phyloP scores from a whole-genome alignment of 2,329 filamentous ascomycete genomes.

The Epichloe coenophiala region DNA sequence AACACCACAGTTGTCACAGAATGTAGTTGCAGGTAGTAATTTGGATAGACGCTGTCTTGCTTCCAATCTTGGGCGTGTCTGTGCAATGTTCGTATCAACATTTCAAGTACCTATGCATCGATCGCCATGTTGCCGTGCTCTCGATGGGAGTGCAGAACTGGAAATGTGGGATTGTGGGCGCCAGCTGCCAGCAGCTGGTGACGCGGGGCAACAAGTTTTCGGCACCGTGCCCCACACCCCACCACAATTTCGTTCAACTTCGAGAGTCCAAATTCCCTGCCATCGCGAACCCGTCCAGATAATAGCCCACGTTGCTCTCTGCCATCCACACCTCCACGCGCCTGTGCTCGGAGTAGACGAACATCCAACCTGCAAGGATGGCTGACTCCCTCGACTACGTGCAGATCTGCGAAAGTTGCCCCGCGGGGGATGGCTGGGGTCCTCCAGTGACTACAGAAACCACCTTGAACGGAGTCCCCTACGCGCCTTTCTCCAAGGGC shows the following conservation, averaged over 20 bases:
- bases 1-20: not conserved
- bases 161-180: conserved; percentile 4
- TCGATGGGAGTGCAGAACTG: not conserved
- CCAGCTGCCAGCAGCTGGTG: conserved; percentile 1
- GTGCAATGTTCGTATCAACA: not conserved
- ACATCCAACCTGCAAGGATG: conserved; percentile 20
- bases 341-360: not conserved
- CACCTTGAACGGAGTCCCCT: conserved; percentile 86
- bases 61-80: too few relatives aligned
- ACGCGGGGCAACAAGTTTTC: conserved; percentile 18
- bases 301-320: not conserved
- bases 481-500: conserved; percentile 95
- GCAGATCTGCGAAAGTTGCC: conserved; percentile 58
- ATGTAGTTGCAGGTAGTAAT: not conserved
- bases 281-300: conserved; percentile 10
- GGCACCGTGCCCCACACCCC: conserved; percentile 22
- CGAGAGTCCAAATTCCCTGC: conserved; percentile 20
- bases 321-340: not conserved
- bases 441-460: conserved; percentile 71
- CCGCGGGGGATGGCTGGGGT: conserved; percentile 77
- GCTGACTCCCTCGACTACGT: conserved; percentile 42
- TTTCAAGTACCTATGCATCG: not conserved
- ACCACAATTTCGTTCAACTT: conserved; percentile 27
- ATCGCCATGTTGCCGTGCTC: too few relatives aligned
- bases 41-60: too few relatives aligned